Percentiles rank a stretch among this genome's conserved stretches.
Evolutionary conservation across 2,329 filamentous ascomycete genomes (phyloP).

Genomic region (Neofusicoccum umdonicola): DNA sequence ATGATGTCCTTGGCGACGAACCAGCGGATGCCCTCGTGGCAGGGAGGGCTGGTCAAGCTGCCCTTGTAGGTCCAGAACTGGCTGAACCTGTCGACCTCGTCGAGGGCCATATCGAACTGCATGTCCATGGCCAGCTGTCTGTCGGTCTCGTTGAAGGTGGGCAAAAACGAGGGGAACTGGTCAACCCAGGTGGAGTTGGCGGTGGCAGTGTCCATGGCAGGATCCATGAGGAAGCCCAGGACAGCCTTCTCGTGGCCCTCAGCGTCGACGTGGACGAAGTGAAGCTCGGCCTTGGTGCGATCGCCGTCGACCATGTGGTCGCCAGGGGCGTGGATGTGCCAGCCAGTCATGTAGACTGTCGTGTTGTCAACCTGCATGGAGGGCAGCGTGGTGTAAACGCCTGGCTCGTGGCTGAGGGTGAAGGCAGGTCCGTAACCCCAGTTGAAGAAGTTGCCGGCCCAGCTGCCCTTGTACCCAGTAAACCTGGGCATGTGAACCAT

Average conservation of each 20-base stretch:
- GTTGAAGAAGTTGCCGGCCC: conserved; percentile 46
- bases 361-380: conserved; percentile 47
- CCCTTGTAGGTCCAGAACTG: conserved; percentile 52
- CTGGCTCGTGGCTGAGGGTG: conserved; percentile 34
- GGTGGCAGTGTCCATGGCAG: conserved; percentile 39
- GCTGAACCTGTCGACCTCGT: conserved; percentile 39
- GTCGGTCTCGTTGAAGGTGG: conserved; percentile 38
- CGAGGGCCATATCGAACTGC: conserved; percentile 34
- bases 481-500: conserved; percentile 42
- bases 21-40: conserved; percentile 47
- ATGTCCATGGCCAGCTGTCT: conserved; percentile 25
- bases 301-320: conserved; percentile 48
- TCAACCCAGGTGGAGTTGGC: conserved; percentile 40
- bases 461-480: conserved; percentile 36
- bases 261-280: conserved; percentile 49
- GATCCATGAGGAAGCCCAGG: conserved; percentile 47
- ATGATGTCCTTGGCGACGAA: conserved; percentile 44
- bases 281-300: conserved; percentile 48
- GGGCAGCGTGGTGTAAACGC: conserved; percentile 40
- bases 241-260: conserved; percentile 45
- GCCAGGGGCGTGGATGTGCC: conserved; percentile 53
- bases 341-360: conserved; percentile 49
- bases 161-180: conserved; percentile 40
- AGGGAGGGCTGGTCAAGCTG: conserved; percentile 49
- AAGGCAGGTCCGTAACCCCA: conserved; percentile 52